Conservation (phyloP, 441 rosid species). For the Sinapis alba region DNA sequence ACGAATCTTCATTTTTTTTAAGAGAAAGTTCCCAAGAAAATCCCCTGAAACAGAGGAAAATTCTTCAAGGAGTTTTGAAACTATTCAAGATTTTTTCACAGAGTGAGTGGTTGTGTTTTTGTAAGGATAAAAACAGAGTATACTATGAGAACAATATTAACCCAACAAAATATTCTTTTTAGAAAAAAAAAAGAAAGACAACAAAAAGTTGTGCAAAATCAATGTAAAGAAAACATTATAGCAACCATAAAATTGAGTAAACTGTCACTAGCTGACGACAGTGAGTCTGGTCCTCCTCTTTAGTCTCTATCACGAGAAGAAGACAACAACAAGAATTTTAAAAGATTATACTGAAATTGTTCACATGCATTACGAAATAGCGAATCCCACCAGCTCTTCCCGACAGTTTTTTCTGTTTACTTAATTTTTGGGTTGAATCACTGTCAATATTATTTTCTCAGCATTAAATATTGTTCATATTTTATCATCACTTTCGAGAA, state of each 20-base stretch:
- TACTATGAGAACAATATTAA: conserved; percentile 20
- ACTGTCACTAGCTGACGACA: conserved; percentile 33
- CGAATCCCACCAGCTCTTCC: conserved; percentile 25
- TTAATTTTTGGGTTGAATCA: neutral
- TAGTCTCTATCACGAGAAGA: conserved; percentile 26
- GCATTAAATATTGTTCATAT: conserved; percentile 17
- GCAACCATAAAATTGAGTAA: conserved; percentile 38
- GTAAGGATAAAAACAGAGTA: conserved; percentile 25
- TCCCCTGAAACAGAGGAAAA: conserved; percentile 13
- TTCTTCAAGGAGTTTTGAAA: conserved; percentile 20
- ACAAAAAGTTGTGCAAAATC: conserved; percentile 19
- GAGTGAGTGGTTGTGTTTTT: conserved; percentile 11
- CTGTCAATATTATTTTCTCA: conserved; percentile 7
- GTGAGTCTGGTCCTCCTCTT: conserved; percentile 35
- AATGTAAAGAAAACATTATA: conserved; percentile 13
- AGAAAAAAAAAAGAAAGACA: neutral
- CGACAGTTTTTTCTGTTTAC: conserved; percentile 18
- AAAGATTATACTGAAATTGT: neutral
- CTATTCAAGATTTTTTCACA: conserved; percentile 37
- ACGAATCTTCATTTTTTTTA: conserved; percentile 9
- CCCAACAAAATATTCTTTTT: neutral
- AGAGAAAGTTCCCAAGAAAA: conserved; percentile 15
- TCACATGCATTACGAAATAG: conserved; percentile 31
- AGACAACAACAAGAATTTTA: conserved; percentile 15
- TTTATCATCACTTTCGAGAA: conserved; percentile 8